phyloP scores from a whole-genome alignment of 257 asterid genomes.

The Solanum clarkiae region DNA sequence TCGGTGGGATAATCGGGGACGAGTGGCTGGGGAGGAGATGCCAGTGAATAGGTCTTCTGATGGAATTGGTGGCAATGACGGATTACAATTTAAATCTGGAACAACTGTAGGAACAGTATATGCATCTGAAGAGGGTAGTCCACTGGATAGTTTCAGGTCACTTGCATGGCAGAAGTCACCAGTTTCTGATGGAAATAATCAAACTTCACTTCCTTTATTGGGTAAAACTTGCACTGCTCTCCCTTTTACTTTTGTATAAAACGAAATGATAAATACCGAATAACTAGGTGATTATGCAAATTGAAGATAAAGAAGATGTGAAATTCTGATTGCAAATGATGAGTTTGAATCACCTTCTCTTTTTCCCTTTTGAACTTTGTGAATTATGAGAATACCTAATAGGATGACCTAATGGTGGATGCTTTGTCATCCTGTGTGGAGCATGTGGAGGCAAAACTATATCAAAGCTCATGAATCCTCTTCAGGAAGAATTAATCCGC shows the following conservation, averaged over 20 bases:
- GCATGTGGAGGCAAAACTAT: neutral
- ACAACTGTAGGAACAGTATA: slow-evolving; percentile 41
- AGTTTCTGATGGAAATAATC: slow-evolving; percentile 47
- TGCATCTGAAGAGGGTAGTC: slow-evolving; percentile 81
- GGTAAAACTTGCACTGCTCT: slow-evolving; percentile 29
- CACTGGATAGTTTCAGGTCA: slow-evolving; percentile 57
- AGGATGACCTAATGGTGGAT: neutral
- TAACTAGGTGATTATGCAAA: neutral
- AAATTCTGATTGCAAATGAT: neutral
- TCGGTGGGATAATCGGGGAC: slow-evolving; percentile 92
- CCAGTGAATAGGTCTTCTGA: slow-evolving; percentile 43
- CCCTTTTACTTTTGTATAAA: neutral
- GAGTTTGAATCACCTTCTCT: neutral
- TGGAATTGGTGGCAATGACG: slow-evolving; percentile 32
- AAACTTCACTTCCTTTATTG: slow-evolving; percentile 42
- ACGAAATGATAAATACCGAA: neutral
- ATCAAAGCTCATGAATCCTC: neutral
- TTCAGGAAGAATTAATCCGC: neutral
- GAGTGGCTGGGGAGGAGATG: slow-evolving; percentile 82
- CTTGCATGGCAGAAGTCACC: slow-evolving; percentile 69
- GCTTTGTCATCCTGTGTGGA: neutral
- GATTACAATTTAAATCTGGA: slow-evolving; percentile 45
- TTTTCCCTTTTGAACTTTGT: neutral
- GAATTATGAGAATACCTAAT: neutral
- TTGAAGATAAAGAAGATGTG: neutral